Percentiles rank a stretch among this genome's conserved stretches.
Evolutionary conservation across 805 yeast species (phyloP).

Genomic region (Saturnispora mendoncae): DNA sequence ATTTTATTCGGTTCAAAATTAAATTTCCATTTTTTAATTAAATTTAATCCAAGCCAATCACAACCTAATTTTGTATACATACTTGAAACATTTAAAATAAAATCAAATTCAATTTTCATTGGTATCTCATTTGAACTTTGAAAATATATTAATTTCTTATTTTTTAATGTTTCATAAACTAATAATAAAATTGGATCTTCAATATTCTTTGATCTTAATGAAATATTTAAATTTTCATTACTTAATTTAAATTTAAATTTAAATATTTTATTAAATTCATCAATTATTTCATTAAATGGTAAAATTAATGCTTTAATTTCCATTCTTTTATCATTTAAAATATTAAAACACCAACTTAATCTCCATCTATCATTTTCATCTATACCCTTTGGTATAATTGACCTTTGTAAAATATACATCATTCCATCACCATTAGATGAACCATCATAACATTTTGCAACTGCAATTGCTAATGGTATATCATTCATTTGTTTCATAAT

Average conservation of each 20-base stretch:
- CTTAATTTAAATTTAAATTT: constrained; percentile 22
- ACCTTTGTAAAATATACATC: constrained; percentile 37
- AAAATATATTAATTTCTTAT: constrained; percentile 40
- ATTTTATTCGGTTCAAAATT: not conserved
- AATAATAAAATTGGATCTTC: constrained; percentile 79
- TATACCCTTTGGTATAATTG: constrained; percentile 49
- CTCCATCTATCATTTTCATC: constrained; percentile 69
- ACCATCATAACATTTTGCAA: constrained; percentile 65
- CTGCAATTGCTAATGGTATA: constrained; percentile 64
- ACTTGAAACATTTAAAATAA: constrained; percentile 51
- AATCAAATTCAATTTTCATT: constrained; percentile 45
- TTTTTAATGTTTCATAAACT: constrained; percentile 54
- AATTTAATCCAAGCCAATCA: constrained; percentile 58
- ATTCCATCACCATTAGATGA: constrained; percentile 51
- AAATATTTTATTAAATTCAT: constrained; percentile 22
- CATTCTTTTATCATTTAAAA: constrained; percentile 36
- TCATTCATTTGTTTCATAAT: constrained; percentile 61
- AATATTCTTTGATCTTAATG: constrained; percentile 17
- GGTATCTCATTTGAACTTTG: constrained; percentile 40
- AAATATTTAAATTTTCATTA: constrained; percentile 30
- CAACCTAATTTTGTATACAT: constrained; percentile 89
- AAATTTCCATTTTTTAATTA: constrained; percentile 65
- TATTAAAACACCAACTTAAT: constrained; percentile 75
- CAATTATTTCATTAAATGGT: constrained; percentile 35
- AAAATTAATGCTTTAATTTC: constrained; percentile 61